Conservation (phyloP, 2,329 filamentous ascomycete genomes). For the Talaromyces sp. region DNA sequence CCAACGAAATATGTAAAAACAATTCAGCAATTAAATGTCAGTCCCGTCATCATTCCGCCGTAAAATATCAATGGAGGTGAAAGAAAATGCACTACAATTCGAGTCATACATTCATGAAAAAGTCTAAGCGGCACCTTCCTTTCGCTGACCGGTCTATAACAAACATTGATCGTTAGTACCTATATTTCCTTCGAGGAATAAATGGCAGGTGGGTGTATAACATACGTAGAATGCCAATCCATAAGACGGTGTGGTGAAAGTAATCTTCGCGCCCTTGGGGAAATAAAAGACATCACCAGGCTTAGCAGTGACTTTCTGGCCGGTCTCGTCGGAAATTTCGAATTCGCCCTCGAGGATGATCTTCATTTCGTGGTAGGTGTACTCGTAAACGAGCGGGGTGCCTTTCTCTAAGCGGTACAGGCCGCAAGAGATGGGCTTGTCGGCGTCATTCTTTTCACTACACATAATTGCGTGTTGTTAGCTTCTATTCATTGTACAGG, state of each 20-base stretch:
- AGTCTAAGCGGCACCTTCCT: constrained; percentile 26
- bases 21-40: not conserved
- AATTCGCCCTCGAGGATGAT: constrained; percentile 67
- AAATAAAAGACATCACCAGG: constrained; percentile 68
- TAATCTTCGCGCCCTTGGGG: constrained; percentile 63
- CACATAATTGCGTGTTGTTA: not conserved
- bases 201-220: constrained; percentile 13
- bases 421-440: constrained; percentile 60
- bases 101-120: not conserved
- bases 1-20: not conserved
- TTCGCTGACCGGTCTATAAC: constrained; percentile 27
- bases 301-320: constrained; percentile 56
- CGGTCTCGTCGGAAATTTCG: constrained; percentile 62
- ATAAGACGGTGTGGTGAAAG: constrained; percentile 60
- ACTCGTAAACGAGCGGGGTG: constrained; percentile 64
- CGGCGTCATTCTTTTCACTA: constrained; percentile 54
- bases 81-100: not conserved
- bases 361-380: constrained; percentile 72
- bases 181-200: not conserved
- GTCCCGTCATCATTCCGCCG: not conserved
- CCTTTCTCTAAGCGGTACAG: constrained; percentile 68
- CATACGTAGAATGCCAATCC: constrained; percentile 58
- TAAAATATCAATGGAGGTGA: not conserved
- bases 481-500: not conserved
- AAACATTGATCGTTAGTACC: not conserved